Percentiles rank a stretch among this genome's conserved stretches.
phyloP scores from a whole-genome alignment of 1,284 basidiomycete genomes.

The Ceratobasidium theobromae region DNA sequence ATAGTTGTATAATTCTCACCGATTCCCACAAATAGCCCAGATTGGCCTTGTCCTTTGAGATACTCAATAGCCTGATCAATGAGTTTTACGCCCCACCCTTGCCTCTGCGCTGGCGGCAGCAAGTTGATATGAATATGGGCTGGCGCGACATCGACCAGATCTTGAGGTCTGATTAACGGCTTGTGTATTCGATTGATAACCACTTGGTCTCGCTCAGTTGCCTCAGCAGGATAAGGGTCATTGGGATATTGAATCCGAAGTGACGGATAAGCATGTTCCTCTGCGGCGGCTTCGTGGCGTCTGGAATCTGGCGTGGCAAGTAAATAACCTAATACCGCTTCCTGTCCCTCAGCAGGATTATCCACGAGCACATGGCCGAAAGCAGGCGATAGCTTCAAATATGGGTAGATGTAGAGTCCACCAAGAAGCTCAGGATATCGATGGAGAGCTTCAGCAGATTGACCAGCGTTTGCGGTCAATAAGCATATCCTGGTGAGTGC shows the following conservation, averaged over 20 bases:
- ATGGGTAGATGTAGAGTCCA: constrained; percentile 69
- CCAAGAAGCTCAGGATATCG: constrained; percentile 65
- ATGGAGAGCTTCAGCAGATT: constrained; percentile 61
- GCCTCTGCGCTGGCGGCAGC: constrained; percentile 56
- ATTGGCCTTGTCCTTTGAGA: constrained; percentile 41
- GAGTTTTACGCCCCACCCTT: constrained; percentile 63
- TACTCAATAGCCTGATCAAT: constrained; percentile 55
- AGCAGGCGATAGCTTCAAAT: constrained; percentile 62
- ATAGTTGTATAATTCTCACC: not conserved
- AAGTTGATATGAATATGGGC: constrained; percentile 71
- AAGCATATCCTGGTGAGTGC: constrained; percentile 69
- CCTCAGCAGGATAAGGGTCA: constrained; percentile 10
- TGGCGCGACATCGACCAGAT: constrained; percentile 56
- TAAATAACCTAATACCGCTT: constrained; percentile 60
- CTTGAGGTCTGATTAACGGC: constrained; percentile 51
- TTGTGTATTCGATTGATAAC: constrained; percentile 51
- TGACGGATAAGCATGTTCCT: constrained; percentile 59
- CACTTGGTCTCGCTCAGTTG: constrained; percentile 10
- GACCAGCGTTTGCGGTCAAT: constrained; percentile 68
- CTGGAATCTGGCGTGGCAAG: constrained; percentile 62
- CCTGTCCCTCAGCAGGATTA: constrained; percentile 33
- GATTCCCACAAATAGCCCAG: constrained; percentile 19
- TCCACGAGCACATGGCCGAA: constrained; percentile 66
- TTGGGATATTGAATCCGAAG: constrained; percentile 56
- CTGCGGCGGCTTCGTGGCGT: constrained; percentile 54